phyloP scores from a whole-genome alignment of 2,329 filamentous ascomycete genomes.

The Daldinia eschscholtzii region DNA sequence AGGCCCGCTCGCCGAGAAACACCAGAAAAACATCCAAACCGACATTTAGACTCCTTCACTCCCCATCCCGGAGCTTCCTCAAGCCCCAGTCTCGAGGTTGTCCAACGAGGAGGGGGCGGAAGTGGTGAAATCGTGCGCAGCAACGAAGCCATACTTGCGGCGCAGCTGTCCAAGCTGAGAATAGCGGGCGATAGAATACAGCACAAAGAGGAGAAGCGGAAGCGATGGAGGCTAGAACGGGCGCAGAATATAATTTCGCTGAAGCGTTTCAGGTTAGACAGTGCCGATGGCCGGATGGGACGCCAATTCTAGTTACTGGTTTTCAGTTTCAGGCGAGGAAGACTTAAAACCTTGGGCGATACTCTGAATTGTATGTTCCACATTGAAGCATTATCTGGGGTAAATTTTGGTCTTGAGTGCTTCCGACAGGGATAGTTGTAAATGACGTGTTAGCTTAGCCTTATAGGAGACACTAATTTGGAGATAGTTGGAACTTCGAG shows the following conservation, averaged over 20 bases:
- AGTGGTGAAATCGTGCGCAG: slow-evolving; percentile 5
- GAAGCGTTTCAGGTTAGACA: neutral
- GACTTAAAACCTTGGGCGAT: too few relatives aligned
- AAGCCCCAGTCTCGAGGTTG: neutral
- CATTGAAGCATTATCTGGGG: too few relatives aligned
- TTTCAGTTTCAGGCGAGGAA: too few relatives aligned
- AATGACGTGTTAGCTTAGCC: too few relatives aligned
- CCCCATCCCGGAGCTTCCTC: neutral
- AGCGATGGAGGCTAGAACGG: slow-evolving; percentile 1
- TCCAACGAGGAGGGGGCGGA: slow-evolving; percentile 3
- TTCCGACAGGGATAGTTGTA: too few relatives aligned
- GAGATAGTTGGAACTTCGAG: too few relatives aligned
- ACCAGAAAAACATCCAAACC: neutral
- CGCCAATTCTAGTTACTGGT: neutral
- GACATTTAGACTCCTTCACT: neutral
- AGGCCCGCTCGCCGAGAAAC: slow-evolving; percentile 1
- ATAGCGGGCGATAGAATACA: slow-evolving; percentile 9
- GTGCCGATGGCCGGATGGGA: slow-evolving; percentile 1
- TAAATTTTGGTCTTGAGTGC: too few relatives aligned
- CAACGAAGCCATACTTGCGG: slow-evolving; percentile 4
- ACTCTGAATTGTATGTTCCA: too few relatives aligned
- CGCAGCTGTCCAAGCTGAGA: slow-evolving; percentile 10
- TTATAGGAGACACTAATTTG: too few relatives aligned
- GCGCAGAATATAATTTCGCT: slow-evolving; percentile 7
- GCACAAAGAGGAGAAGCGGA: slow-evolving; percentile 8